Base-by-base conservation (phyloP, 1,284 basidiomycete genomes). In the Veloboletus limbatus region DNA sequence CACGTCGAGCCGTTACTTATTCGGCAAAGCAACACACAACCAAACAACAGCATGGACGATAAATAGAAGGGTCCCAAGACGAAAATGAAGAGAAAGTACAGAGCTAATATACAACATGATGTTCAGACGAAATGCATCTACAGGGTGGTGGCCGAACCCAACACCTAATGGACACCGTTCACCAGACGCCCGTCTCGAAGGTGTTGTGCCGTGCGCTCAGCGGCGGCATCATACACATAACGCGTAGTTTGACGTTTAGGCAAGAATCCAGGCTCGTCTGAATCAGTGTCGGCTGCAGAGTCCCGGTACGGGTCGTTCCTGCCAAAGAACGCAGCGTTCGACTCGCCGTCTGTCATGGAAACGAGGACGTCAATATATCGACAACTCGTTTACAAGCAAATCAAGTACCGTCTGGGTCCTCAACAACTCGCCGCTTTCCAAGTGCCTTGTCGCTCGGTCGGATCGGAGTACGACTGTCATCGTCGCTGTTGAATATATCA, bases 211-310 rank as follows among this genome's bases (percentile, higher is more conserved):
- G 79, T 81, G 50, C 85, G 76, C 65, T 91, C 88, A 14, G 85
- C 87, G 2, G 82, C 86, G 0, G 88, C 88, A 60, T 91, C 88
- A 62, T 91, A 91, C 20, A 83, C 85, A 64, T 81, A 91, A n/a
- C 77, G 75, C 28, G 78, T 72, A 3, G 76, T 74, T n/a, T 70
- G 72, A 45, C 72, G 76, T 51, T 61, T 62, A 1, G 44, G 40
- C 57, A 66, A 56, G 61, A 68, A 24, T 53, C 63, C 30, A 47
- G 43, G 24, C 11, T 66, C 68, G 17, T 72, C 71, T 24, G 68
- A 72, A 37, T 73, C 73, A 28, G 69, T 69, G 22, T 73, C 73
- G 18, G 57, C 38, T 3, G 27, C 33, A 37, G 47, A 33, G 10
- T 67, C 63, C 44, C 62, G 58, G 48, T 64, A 55, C 13, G 43